phyloP scores from a whole-genome alignment of 1,284 basidiomycete species.

The Ustilago vetiveriae region DNA sequence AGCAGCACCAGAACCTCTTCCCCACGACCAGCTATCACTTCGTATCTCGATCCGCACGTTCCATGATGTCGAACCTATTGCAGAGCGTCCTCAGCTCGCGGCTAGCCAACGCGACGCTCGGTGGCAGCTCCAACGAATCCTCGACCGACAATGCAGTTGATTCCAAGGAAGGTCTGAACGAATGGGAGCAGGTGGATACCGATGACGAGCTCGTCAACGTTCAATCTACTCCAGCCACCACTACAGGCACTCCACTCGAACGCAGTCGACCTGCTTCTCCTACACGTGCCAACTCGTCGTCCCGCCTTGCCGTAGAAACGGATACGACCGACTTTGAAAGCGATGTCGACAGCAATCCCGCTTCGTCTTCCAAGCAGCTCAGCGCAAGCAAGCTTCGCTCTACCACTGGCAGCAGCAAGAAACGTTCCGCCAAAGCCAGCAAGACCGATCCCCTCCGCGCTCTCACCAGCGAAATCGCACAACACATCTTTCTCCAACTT shows the following conservation, averaged over 20 bases:
- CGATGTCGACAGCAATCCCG: conserved; percentile 9
- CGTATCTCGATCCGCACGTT: too few species aligned
- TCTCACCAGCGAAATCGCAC: conserved; percentile 55
- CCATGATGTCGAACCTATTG: conserved; percentile 53
- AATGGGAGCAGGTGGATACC: conserved; percentile 55
- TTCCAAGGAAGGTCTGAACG: conserved; percentile 37
- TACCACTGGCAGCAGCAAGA: conserved; percentile 3
- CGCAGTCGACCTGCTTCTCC: conserved; percentile 43
- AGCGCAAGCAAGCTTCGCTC: conserved; percentile 21
- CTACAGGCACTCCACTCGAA: conserved; percentile 42
- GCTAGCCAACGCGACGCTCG: conserved; percentile 46
- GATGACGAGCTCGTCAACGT: conserved; percentile 53
- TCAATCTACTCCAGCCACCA: conserved; percentile 35
- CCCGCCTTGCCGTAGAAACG: conserved; percentile 38
- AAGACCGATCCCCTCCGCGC: conserved; percentile 56
- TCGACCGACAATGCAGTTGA: conserved; percentile 3
- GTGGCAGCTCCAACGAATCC: conserved; percentile 16
- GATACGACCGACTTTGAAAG: conserved; percentile 45
- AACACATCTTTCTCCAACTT: conserved; percentile 62
- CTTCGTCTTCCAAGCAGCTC: conserved; percentile 1
- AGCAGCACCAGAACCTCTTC: too few species aligned
- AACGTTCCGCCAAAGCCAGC: conserved; percentile 16
- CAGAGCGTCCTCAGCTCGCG: conserved; percentile 54
- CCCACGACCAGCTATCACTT: too few species aligned
- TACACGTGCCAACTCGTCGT: conserved; percentile 24